Percentiles rank a stretch among this genome's conserved stretches.
Conservation (phyloP, 306 rosid species). For the Medicago arabica region DNA sequence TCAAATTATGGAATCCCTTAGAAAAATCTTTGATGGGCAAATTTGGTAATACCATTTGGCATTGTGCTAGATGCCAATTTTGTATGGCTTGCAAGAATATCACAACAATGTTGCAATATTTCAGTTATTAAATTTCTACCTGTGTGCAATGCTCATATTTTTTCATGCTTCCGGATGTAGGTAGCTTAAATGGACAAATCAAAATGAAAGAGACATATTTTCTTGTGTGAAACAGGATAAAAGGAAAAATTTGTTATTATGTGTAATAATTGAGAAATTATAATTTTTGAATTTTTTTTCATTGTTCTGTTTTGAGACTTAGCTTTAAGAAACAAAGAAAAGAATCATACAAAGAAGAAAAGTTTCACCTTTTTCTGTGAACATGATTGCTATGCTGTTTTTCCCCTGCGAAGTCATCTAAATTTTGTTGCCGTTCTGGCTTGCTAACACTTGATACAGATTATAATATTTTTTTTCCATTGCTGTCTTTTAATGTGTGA, state of each 20-base stretch:
- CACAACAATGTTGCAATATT: not conserved
- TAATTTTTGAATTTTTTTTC: too few species aligned
- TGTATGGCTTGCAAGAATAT: conserved; percentile 24
- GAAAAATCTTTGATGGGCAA: not conserved
- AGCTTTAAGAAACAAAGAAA: not conserved
- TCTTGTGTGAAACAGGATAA: not conserved
- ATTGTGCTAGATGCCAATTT: conserved; percentile 16
- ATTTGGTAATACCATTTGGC: conserved; percentile 1
- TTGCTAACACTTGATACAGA: conserved; percentile 1
- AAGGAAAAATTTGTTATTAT: too few species aligned
- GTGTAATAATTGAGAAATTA: too few species aligned
- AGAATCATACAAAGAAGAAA: not conserved
- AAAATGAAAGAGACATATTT: conserved; percentile 3
- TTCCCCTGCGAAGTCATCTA: conserved; percentile 11
- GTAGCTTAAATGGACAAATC: conserved; percentile 10
- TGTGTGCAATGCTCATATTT: not conserved
- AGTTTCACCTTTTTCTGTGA: conserved; percentile 20
- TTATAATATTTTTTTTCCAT: conserved; percentile 7
- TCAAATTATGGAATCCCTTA: conserved; percentile 2
- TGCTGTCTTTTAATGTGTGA: conserved; percentile 16
- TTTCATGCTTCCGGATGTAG: conserved; percentile 8
- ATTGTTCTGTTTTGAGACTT: too few species aligned
- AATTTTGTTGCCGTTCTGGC: conserved; percentile 26
- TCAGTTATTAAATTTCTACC: conserved; percentile 13
- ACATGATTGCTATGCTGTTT: conserved; percentile 32